Base-by-base conservation (phyloP, 768 basidiomycete species). In the Hypholoma sublateritium region DNA sequence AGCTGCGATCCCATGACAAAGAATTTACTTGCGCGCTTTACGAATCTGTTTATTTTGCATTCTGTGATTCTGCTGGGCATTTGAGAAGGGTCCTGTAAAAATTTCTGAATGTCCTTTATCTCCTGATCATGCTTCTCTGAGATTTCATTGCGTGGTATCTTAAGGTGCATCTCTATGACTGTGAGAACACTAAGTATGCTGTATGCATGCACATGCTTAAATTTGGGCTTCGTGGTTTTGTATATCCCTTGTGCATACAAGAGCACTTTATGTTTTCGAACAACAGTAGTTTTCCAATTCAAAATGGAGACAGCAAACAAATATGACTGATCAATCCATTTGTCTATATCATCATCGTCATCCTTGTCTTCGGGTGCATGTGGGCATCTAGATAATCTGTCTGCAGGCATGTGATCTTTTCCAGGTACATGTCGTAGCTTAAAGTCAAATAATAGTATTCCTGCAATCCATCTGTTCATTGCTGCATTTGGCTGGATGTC, bases 401-500 rank as follows among this genome's bases (percentile, higher is more conserved):
- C 71, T 2, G 59, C 55, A 0, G 61, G 36, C 7, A 41, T 22
- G n/a, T 58, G 52, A 11, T 42, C 37, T 17, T 58, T 58, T 0
- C 58, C 68, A 0, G 74, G 72, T 5, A 80, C 66, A 49, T 80
- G 79, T 0, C 66, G 54, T 1, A 79, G 58, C 2, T 59, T 60
- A 59, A 77, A 76, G 17, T 68, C 46, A 53, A 75, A 79, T 0
- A 76, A 53, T 0, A 72, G 62, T 13, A 80, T 77, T 0, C 61
- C 69, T 0, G 69, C 68, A 34, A 80, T 76, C 79, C 79, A 80
- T 7, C 72, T 48, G 42, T 79, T 80, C 2, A 77, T 68, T 0
- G 70, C 58, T 2, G 72, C 67, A 36, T 67, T 74, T 0, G 76
- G 76, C 3, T 72, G 68, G 0, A 74, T 57, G 22, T 76, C 73